Conservation (phyloP, 768 basidiomycete species). For the Auriscalpium orientale region DNA sequence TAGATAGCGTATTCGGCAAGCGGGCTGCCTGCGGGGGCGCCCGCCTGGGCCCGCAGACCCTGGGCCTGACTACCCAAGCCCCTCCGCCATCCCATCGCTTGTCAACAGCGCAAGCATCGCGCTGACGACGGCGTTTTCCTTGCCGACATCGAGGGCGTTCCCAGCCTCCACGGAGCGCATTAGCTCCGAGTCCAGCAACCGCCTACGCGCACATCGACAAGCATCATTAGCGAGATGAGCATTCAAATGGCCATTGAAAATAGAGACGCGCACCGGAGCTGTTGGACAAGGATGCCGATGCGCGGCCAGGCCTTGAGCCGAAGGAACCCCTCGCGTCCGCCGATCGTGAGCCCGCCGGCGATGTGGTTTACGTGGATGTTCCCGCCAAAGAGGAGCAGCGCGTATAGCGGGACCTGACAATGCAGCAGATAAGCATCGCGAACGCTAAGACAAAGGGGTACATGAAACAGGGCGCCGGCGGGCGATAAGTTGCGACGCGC, state of each 20-base stretch:
- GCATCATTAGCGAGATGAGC: too few relatives aligned
- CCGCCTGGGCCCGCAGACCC: too few relatives aligned
- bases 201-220: conserved; percentile 29
- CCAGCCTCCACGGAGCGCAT: conserved; percentile 58
- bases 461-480: neutral
- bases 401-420: conserved; percentile 76
- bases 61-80: too few relatives aligned
- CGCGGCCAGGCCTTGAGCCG: conserved; percentile 80
- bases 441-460: neutral
- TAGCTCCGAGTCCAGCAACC: conserved; percentile 64
- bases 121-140: conserved; percentile 46
- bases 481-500: too few relatives aligned
- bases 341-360: conserved; percentile 64
- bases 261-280: conserved; percentile 50
- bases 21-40: too few relatives aligned
- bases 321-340: conserved; percentile 44
- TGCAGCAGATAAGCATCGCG: too few relatives aligned
- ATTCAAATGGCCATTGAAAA: neutral
- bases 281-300: conserved; percentile 84
- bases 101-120: conserved; percentile 35
- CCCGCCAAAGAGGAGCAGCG: conserved; percentile 78
- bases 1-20: too few relatives aligned
- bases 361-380: conserved; percentile 72
- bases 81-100: conserved; percentile 25
- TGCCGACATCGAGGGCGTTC: conserved; percentile 35